A percentile compares a stretch with the other conserved stretches of the same genome.
phyloP scores from a whole-genome alignment of 768 basidiomycete species.

The Serpula lacrymans region DNA sequence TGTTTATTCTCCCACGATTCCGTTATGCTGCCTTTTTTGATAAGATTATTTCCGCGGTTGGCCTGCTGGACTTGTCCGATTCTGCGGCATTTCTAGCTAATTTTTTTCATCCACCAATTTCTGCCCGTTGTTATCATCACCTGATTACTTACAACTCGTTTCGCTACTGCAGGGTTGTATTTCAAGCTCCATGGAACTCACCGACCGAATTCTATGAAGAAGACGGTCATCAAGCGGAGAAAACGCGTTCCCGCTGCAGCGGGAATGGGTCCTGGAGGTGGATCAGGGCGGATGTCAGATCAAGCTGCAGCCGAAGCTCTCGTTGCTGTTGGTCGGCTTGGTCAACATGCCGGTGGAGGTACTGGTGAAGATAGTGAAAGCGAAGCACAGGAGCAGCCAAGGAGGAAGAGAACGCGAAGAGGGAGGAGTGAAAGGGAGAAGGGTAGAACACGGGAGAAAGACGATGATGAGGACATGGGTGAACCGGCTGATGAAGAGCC shows the following conservation, averaged over 20 bases:
- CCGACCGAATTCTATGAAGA: conserved; percentile 98
- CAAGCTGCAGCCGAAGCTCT: conserved; percentile 89
- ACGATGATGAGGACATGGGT: conserved; percentile 51
- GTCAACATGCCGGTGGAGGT: conserved; percentile 32
- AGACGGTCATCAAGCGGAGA: conserved; percentile 96
- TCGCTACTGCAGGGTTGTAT: conserved; percentile 71
- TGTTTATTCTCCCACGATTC: conserved; percentile 16
- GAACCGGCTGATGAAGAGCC: conserved; percentile 31
- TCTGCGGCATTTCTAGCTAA: conserved; percentile 1
- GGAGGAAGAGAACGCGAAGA: conserved; percentile 54
- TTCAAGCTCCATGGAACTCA: conserved; percentile 98
- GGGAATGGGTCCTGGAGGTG: conserved; percentile 32
- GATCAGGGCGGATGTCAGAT: conserved; percentile 60
- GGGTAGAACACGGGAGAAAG: conserved; percentile 32
- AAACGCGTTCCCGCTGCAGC: conserved; percentile 93
- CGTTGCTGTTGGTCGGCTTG: conserved; percentile 70
- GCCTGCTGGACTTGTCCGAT: no score
- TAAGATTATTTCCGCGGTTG: conserved; percentile 8
- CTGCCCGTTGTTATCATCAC: conserved; percentile 2
- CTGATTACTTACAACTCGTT: conserved; percentile 12
- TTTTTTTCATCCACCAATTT: conserved; percentile 7
- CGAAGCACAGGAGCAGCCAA: conserved; percentile 46
- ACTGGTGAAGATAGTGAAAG: conserved; percentile 43
- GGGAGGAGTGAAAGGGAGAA: conserved; percentile 34
- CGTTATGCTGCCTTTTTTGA: conserved; percentile 21